Conservation (phyloP, 345 rosid species). For the Acer saccharum region DNA sequence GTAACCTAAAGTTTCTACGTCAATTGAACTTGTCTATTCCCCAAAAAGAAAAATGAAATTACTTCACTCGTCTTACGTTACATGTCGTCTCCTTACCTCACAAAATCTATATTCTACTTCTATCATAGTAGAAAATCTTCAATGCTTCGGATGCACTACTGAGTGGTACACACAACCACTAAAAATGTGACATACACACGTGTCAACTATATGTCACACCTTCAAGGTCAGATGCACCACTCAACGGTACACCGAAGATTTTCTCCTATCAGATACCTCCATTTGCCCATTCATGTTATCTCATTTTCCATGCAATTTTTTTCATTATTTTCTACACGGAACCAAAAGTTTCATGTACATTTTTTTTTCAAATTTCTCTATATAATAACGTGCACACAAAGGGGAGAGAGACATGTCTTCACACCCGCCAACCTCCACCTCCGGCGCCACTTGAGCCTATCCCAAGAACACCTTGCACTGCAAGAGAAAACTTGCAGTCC, state of each 20-base stretch:
- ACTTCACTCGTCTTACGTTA: no score
- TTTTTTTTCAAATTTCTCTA: neutral
- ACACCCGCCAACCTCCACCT: neutral
- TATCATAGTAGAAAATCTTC: no score
- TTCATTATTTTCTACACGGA: neutral
- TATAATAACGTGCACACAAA: slow-evolving; percentile 28
- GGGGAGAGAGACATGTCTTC: slow-evolving; percentile 15
- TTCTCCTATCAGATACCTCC: neutral
- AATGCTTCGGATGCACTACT: no score
- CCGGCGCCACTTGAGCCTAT: neutral
- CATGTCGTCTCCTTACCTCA: no score
- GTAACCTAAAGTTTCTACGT: slow-evolving; percentile 2
- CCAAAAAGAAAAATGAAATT: neutral
- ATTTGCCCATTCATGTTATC: neutral
- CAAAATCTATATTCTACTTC: no score
- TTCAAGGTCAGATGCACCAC: no score
- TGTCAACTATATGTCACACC: no score
- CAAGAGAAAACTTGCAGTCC: slow-evolving; percentile 28
- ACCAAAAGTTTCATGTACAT: slow-evolving; percentile 1
- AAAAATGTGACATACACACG: no score
- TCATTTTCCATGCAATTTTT: neutral
- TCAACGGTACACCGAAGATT: no score
- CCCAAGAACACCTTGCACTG: slow-evolving; percentile 21
- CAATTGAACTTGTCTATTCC: neutral
- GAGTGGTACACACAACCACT: no score